Percentiles rank a stretch among this genome's conserved stretches.
Conservation (phyloP, 2,329 filamentous ascomycete genomes). For the Rutstroemia sp. region DNA sequence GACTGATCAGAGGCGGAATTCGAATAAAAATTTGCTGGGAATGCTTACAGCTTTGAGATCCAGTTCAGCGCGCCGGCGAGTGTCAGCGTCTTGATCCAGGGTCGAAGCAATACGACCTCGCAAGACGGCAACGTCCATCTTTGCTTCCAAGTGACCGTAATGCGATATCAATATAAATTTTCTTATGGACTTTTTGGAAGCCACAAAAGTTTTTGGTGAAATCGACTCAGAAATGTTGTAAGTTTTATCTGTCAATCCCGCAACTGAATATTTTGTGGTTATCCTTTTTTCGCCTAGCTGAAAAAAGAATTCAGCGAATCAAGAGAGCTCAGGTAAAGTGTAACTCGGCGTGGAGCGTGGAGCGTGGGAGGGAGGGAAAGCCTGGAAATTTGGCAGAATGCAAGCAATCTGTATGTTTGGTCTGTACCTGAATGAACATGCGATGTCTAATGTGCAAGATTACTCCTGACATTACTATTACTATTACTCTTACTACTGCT, state of each 20-base stretch:
- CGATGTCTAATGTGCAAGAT: no score
- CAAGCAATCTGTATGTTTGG: no score
- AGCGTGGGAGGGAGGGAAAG: no score
- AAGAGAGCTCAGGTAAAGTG: neutral
- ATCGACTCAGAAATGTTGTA: conserved; percentile 2
- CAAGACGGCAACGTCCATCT: conserved; percentile 68
- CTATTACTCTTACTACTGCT: no score
- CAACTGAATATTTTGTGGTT: conserved; percentile 8
- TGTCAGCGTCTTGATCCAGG: conserved; percentile 66
- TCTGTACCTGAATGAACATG: no score
- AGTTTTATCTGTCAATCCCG: conserved; percentile 5
- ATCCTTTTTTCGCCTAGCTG: conserved; percentile 7
- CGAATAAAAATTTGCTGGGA: conserved; percentile 11
- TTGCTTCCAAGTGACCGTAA: conserved; percentile 10
- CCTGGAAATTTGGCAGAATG: no score
- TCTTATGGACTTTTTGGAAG: neutral
- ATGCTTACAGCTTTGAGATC: conserved; percentile 70
- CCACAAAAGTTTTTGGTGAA: neutral
- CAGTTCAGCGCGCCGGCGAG: conserved; percentile 68
- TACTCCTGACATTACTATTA: no score
- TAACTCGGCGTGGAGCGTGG: no score
- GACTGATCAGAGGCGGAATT: conserved; percentile 12
- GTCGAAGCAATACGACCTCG: conserved; percentile 71
- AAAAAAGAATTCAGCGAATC: conserved; percentile 8
- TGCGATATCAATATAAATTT: neutral